Evolutionary conservation across 495 filamentous ascomycete species (phyloP).

Genomic region (Tuber aestivum): DNA sequence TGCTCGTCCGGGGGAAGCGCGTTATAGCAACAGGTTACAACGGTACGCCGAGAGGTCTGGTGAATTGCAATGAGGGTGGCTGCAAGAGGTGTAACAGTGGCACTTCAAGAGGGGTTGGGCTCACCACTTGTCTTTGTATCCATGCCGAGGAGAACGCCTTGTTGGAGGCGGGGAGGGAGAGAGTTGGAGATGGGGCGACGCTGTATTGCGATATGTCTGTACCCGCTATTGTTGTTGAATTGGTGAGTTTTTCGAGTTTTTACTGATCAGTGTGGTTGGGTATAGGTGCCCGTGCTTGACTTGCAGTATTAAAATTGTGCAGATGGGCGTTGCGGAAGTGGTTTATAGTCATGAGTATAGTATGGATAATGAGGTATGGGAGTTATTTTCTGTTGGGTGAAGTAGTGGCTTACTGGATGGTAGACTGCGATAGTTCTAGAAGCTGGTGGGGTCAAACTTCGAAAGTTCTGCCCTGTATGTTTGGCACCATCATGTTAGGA

Average conservation of each 20-base stretch:
- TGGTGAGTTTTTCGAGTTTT: not conserved
- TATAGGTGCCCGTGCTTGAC: slow-evolving; percentile 83
- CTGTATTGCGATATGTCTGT: slow-evolving; percentile 83
- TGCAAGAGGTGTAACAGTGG: slow-evolving; percentile 81
- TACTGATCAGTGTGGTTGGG: slow-evolving; percentile 5
- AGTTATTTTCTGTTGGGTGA: not conserved
- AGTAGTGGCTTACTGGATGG: slow-evolving; percentile 20
- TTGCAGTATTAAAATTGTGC: slow-evolving; percentile 96
- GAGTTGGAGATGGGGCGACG: slow-evolving; percentile 69
- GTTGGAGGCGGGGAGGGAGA: slow-evolving; percentile 84
- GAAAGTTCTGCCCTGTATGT: slow-evolving; percentile 77
- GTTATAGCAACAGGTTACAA: slow-evolving; percentile 98
- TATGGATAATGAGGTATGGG: slow-evolving; percentile 66
- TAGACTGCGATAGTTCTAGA: slow-evolving; percentile 71
- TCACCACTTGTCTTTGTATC: slow-evolving; percentile 85
- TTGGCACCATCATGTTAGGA: not conserved
- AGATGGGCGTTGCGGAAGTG: slow-evolving; percentile 91
- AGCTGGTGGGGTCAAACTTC: slow-evolving; percentile 66
- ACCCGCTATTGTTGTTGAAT: slow-evolving; percentile 5
- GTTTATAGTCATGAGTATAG: slow-evolving; percentile 90
- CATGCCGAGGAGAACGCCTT: slow-evolving; percentile 97
- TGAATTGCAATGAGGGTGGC: slow-evolving; percentile 89
- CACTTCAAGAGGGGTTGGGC: slow-evolving; percentile 59
- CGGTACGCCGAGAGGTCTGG: slow-evolving; percentile 78
- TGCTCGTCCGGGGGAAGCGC: slow-evolving; percentile 78